Conservation (phyloP, 306 rosid species). For the Senna siamea region DNA sequence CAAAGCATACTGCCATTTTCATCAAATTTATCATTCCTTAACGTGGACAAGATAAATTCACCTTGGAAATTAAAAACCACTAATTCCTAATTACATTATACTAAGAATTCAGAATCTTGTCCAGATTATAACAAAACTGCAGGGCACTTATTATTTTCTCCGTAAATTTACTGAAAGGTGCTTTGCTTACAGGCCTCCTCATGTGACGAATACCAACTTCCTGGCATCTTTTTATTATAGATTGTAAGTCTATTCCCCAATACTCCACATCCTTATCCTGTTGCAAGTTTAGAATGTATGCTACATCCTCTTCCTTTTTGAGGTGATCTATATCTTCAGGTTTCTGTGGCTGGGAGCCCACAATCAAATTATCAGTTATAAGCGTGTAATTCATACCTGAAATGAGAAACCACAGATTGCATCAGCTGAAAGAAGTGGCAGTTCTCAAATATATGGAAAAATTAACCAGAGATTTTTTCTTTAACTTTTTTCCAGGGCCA, state of each 20-base stretch:
- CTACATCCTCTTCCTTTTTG: conserved; percentile 74
- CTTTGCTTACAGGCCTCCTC: conserved; percentile 78
- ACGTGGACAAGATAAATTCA: conserved; percentile 14
- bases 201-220: conserved; percentile 72
- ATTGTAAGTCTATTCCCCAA: conserved; percentile 81
- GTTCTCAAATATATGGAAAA: conserved; percentile 14
- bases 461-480: neutral
- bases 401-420: conserved; percentile 40
- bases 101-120: conserved; percentile 4
- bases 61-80: conserved; percentile 11
- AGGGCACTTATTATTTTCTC: neutral
- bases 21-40: conserved; percentile 9
- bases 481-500: neutral
- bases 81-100: conserved; percentile 12
- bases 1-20: conserved; percentile 3
- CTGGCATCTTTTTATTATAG: conserved; percentile 57
- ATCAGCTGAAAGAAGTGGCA: conserved; percentile 30
- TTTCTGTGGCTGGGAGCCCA: conserved; percentile 97
- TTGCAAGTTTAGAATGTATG: conserved; percentile 89
- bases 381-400: conserved; percentile 91
- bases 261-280: conserved; percentile 86
- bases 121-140: conserved; percentile 4
- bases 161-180: conserved; percentile 13
- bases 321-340: conserved; percentile 82
- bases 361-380: conserved; percentile 76